phyloP scores from a whole-genome alignment of 208 protist genomes.

The Leishmania gerbilli region DNA sequence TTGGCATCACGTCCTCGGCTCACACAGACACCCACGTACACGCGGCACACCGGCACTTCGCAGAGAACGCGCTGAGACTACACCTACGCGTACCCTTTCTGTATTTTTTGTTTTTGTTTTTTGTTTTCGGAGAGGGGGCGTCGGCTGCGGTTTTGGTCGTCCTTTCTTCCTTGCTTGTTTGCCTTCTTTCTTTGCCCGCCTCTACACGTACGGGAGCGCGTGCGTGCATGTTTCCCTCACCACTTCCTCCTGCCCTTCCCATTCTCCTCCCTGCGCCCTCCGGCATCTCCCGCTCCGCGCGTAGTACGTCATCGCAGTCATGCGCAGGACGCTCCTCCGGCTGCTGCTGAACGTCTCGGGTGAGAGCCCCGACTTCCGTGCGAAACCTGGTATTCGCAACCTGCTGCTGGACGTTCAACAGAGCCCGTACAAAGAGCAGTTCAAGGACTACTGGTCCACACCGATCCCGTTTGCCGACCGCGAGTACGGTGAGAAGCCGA shows the following conservation, averaged over 20 bases:
- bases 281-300: not conserved
- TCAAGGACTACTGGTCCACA: constrained; percentile 90
- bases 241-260: not conserved
- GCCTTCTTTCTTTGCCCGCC: no score
- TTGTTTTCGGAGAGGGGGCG: no score
- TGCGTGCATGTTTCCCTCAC: not conserved
- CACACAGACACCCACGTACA: not conserved
- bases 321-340: constrained; percentile 40
- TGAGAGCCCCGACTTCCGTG: constrained; percentile 83
- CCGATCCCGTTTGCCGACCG: constrained; percentile 83
- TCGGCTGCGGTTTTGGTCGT: not conserved
- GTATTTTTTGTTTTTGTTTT: no score
- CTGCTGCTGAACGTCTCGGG: constrained; percentile 73
- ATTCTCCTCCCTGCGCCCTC: not conserved
- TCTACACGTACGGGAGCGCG: not conserved
- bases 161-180: not conserved
- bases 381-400: constrained; percentile 75
- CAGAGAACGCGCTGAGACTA: not conserved
- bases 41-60: not conserved
- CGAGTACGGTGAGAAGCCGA: constrained; percentile 86
- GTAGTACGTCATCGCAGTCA: constrained; percentile 11
- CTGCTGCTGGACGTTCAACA: constrained; percentile 75
- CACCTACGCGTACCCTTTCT: not conserved
- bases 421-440: constrained; percentile 91
- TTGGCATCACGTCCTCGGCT: not conserved